A percentile compares a stretch with the other conserved stretches of the same genome.
phyloP scores from a whole-genome alignment of 2,329 filamentous ascomycete genomes.

The Periconia sp. region DNA sequence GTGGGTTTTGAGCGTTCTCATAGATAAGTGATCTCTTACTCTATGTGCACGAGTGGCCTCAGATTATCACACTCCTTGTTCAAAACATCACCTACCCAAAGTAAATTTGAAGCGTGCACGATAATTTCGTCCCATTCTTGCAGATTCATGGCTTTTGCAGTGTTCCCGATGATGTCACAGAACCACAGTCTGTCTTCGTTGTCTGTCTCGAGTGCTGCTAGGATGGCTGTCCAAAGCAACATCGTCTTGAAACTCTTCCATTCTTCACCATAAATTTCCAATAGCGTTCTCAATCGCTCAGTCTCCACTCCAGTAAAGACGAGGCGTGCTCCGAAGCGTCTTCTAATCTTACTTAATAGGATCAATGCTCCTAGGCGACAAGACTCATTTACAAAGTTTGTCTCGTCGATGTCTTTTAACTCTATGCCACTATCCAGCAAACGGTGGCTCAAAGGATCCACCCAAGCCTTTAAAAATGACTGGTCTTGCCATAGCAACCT shows the following conservation, averaged over 20 bases:
- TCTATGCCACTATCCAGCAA: slow-evolving; percentile 12
- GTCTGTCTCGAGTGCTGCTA: slow-evolving; percentile 14
- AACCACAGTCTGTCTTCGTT: slow-evolving; percentile 16
- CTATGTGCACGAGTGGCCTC: slow-evolving; percentile 12
- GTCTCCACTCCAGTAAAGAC: slow-evolving; percentile 17
- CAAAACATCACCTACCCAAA: slow-evolving; percentile 16
- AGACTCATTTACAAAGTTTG: slow-evolving; percentile 15
- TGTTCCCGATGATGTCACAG: slow-evolving; percentile 13
- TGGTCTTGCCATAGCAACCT: slow-evolving; percentile 16
- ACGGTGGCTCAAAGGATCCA: slow-evolving; percentile 15
- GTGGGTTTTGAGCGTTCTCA: slow-evolving; percentile 12
- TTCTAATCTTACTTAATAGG: slow-evolving; percentile 15
- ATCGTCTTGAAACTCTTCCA: slow-evolving; percentile 14
- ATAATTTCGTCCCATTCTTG: slow-evolving; percentile 16
- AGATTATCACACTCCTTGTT: slow-evolving; percentile 16
- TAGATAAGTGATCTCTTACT: slow-evolving; percentile 12
- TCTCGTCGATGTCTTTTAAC: slow-evolving; percentile 14
- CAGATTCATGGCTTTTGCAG: slow-evolving; percentile 11
- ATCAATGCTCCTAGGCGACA: slow-evolving; percentile 18
- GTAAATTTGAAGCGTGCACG: slow-evolving; percentile 16
- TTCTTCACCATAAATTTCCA: slow-evolving; percentile 13
- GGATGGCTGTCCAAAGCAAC: slow-evolving; percentile 15
- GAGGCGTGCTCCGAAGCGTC: slow-evolving; percentile 14
- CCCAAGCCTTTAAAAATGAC: slow-evolving; percentile 14
- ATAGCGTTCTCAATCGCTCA: slow-evolving; percentile 14